Conservation (phyloP, 495 filamentous ascomycete species). For the Daldinia vernicosa region DNA sequence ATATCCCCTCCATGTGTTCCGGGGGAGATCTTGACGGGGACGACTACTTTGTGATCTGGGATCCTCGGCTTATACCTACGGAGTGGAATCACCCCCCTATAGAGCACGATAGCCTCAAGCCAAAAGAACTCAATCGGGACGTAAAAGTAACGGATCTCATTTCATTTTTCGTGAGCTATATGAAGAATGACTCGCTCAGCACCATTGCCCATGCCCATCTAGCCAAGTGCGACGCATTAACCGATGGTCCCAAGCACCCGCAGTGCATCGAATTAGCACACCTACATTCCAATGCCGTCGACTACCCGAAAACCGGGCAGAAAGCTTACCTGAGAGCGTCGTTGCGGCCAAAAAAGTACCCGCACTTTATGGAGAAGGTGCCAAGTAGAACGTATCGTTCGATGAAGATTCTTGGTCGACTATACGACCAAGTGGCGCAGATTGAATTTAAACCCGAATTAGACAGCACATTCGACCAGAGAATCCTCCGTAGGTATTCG, state of each 20-base stretch:
- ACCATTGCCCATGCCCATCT: constrained; percentile 86
- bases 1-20: constrained; percentile 91
- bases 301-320: constrained; percentile 90
- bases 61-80: constrained; percentile 73
- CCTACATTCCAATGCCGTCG: constrained; percentile 90
- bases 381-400: constrained; percentile 70
- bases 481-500: constrained; percentile 73
- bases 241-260: constrained; percentile 69
- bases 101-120: constrained; percentile 68
- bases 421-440: constrained; percentile 73
- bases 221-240: constrained; percentile 73
- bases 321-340: constrained; percentile 71
- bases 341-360: constrained; percentile 70
- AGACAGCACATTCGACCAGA: constrained; percentile 74
- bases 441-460: constrained; percentile 77
- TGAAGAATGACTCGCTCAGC: constrained; percentile 87
- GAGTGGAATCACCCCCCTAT: constrained; percentile 79
- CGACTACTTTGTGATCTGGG: constrained; percentile 95
- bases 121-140: constrained; percentile 59
- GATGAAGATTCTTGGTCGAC: constrained; percentile 74
- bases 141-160: constrained; percentile 76
- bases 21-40: constrained; percentile 97
- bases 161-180: constrained; percentile 88
- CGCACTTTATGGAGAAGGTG: constrained; percentile 91
- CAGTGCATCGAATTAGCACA: constrained; percentile 79